These are phyloP conservation scores for Tephrocybe sp. DNA, from an alignment of 768 basidiomycete species.

Conservation along the genomic window DNA sequence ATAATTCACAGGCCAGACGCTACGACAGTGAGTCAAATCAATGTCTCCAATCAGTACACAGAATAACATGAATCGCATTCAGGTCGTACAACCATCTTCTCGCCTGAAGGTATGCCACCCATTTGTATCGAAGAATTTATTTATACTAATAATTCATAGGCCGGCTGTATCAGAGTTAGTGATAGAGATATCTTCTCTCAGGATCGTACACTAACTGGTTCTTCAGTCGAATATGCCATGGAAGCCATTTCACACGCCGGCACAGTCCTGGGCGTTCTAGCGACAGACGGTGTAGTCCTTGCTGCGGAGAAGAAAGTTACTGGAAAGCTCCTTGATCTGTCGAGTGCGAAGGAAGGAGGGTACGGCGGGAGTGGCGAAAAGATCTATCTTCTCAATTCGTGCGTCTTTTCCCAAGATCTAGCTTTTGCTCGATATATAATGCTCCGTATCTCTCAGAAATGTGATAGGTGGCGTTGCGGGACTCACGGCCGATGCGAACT, in stretches of 20 bases:
- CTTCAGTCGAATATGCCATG: conserved; percentile 57
- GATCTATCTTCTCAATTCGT: conserved; percentile 94
- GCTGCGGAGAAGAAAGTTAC: conserved; percentile 98
- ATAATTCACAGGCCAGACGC: conserved; percentile 68
- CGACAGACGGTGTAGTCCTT: conserved; percentile 87
- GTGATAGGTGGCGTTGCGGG: conserved; percentile 95
- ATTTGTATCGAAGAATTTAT: conserved; percentile 5
- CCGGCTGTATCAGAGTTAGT: conserved; percentile 93
- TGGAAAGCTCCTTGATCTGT: conserved; percentile 92
- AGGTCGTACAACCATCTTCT: conserved; percentile 98
- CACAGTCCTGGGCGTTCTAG: conserved; percentile 89
- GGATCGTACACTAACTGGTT: background rate
- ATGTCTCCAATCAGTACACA: conserved; percentile 7
- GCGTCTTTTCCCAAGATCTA: conserved; percentile 25
- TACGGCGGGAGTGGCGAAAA: conserved; percentile 98
- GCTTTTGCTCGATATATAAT: background rate
- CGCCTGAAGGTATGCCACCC: conserved; percentile 77
- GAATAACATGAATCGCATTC: conserved; percentile 24
- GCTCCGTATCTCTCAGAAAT: conserved; percentile 53
- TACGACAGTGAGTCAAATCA: conserved; percentile 77
- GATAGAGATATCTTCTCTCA: background rate
- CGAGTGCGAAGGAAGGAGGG: conserved; percentile 79
- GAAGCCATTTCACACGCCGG: conserved; percentile 97
- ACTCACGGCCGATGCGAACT: conserved; percentile 96
- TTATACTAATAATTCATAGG: conserved; percentile 45